Percentiles rank a stretch among this genome's conserved stretches.
These are phyloP conservation scores for Corynespora cassiicola DNA, from an alignment of 2,329 filamentous ascomycete genomes.

Conservation along the genomic window DNA sequence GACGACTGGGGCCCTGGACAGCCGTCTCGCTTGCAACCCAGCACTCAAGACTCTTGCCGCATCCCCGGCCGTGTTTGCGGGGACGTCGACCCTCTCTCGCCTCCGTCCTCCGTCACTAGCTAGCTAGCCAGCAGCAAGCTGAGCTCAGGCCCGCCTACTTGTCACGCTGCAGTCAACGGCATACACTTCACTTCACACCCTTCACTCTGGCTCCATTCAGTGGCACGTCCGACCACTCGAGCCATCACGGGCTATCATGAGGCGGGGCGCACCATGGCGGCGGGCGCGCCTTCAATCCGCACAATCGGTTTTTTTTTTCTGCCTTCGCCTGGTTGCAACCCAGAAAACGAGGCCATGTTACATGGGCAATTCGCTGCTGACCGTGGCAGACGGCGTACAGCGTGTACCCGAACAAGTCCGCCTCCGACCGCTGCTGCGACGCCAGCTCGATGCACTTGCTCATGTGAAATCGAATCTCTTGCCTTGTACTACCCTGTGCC, in stretches of 20 bases:
- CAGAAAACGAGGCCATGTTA: constrained; percentile 45
- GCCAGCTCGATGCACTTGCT: constrained; percentile 22
- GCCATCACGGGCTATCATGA: constrained; percentile 6
- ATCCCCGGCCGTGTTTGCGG: too few relatives aligned
- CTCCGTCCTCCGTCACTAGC: too few relatives aligned
- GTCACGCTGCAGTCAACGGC: too few relatives aligned
- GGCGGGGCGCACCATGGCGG: constrained; percentile 28
- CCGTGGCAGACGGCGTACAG: constrained; percentile 22
- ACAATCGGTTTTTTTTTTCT: constrained; percentile 36
- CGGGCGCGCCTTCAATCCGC: constrained; percentile 29
- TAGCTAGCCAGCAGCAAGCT: too few relatives aligned
- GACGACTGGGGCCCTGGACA: too few relatives aligned
- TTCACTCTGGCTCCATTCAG: too few relatives aligned
- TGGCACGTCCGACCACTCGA: too few relatives aligned
- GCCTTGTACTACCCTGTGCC: constrained; percentile 34
- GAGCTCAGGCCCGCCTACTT: too few relatives aligned
- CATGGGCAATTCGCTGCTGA: constrained; percentile 35
- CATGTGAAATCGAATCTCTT: constrained; percentile 34
- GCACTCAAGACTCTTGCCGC: constrained; percentile 27
- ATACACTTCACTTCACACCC: too few relatives aligned
- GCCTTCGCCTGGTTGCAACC: constrained; percentile 35
- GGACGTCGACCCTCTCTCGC: too few relatives aligned
- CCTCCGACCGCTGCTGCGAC: constrained; percentile 35
- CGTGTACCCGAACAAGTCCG: constrained; percentile 44
- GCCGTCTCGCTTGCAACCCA: constrained; percentile 28